A percentile compares a stretch with the other conserved stretches of the same genome.
These are phyloP conservation scores for Dactylonectria estremocensis DNA, from an alignment of 2,329 filamentous ascomycete genomes.

Conservation along the genomic window DNA sequence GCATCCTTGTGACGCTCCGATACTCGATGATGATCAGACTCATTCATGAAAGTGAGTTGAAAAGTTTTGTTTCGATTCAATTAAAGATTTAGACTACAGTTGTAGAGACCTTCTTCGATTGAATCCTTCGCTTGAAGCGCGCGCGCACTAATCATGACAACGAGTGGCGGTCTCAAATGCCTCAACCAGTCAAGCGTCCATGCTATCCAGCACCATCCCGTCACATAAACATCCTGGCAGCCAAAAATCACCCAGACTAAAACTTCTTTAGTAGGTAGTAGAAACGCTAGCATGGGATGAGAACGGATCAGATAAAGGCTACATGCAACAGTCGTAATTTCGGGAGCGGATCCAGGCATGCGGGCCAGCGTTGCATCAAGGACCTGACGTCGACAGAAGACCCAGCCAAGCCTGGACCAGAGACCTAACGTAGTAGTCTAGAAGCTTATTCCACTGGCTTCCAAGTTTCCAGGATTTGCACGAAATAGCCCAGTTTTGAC, in stretches of 20 bases:
- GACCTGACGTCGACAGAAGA: conserved; percentile 10
- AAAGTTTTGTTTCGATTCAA: not conserved
- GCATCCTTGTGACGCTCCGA: not conserved
- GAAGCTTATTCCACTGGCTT: conserved; percentile 18
- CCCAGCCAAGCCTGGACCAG: not conserved
- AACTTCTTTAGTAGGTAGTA: no score
- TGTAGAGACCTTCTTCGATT: no score
- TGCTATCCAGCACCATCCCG: conserved; percentile 12
- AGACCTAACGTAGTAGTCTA: not conserved
- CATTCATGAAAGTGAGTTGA: not conserved
- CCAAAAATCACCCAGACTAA: conserved; percentile 3
- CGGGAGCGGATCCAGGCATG: conserved; percentile 37
- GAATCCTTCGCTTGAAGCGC: no score
- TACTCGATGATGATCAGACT: not conserved
- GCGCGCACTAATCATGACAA: not conserved
- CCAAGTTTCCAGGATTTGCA: not conserved
- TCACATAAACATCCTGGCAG: not conserved
- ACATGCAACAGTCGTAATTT: conserved; percentile 41
- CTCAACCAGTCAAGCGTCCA: not conserved
- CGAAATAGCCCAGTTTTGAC: conserved; percentile 1
- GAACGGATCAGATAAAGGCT: conserved; percentile 43
- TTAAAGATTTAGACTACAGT: not conserved
- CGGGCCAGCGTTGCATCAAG: conserved; percentile 33
- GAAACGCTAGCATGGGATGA: conserved; percentile 19
- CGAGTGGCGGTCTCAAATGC: conserved; percentile 7